phyloP scores from a whole-genome alignment of 202 grass and related monocot genomes.

The Saccharum hybrid region DNA sequence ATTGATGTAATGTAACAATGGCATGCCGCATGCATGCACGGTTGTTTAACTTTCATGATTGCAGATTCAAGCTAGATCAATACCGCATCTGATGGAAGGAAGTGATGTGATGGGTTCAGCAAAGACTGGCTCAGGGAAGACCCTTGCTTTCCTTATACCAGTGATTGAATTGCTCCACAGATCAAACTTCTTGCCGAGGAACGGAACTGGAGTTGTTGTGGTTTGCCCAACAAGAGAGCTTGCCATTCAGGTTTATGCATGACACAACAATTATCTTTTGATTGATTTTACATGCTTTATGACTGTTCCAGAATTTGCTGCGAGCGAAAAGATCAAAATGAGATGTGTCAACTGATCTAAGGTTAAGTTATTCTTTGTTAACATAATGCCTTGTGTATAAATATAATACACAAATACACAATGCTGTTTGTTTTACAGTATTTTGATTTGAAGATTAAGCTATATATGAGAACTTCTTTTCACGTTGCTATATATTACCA shows the following conservation, averaged over 20 bases:
- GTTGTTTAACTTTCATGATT: background rate
- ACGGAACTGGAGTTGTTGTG: constrained; percentile 64
- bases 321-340: background rate
- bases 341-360: background rate
- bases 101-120: constrained; percentile 29
- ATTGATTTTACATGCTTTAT: background rate
- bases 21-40: background rate
- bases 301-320: background rate
- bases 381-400: background rate
- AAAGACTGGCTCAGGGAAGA: constrained; percentile 40
- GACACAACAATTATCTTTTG: background rate
- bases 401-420: background rate
- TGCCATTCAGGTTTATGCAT: constrained; percentile 59
- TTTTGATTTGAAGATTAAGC: background rate
- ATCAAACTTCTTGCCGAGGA: constrained; percentile 43
- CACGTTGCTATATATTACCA: background rate
- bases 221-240: constrained; percentile 73
- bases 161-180: constrained; percentile 55
- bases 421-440: background rate
- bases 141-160: constrained; percentile 86
- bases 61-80: constrained; percentile 40
- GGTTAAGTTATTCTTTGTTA: background rate
- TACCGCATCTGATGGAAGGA: constrained; percentile 15
- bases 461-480: background rate
- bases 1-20: background rate